Conservation (phyloP, 345 rosid species). For the Acer negundo region DNA sequence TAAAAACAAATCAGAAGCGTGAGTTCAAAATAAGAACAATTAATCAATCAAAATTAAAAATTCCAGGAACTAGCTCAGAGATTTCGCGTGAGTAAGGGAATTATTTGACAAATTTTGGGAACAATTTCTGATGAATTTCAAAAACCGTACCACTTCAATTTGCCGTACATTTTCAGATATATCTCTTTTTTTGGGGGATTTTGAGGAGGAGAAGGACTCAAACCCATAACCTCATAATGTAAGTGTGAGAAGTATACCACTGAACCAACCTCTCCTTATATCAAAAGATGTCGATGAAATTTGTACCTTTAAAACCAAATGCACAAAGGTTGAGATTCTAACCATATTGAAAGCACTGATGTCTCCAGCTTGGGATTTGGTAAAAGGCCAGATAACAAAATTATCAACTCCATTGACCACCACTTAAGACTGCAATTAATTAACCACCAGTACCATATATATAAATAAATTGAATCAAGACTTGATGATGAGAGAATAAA, state of each 20-base stretch:
- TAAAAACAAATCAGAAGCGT: not conserved
- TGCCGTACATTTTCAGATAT: too few relatives aligned
- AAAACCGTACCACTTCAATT: too few relatives aligned
- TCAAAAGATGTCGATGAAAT: too few relatives aligned
- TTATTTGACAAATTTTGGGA: too few relatives aligned
- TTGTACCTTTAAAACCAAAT: too few relatives aligned
- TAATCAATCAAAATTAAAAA: not conserved
- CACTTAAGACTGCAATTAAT: constrained; percentile 53
- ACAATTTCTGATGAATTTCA: too few relatives aligned
- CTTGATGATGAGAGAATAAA: not conserved
- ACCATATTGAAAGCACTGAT: constrained; percentile 73
- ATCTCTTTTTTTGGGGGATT: too few relatives aligned
- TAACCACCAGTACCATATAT: not conserved
- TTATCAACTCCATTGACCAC: constrained; percentile 65
- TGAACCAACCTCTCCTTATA: too few relatives aligned
- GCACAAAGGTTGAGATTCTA: not conserved
- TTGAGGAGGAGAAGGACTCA: too few relatives aligned
- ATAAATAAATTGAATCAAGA: not conserved
- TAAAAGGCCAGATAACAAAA: constrained; percentile 51
- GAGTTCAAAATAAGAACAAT: not conserved
- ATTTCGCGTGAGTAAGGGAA: not conserved
- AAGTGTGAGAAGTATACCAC: too few relatives aligned
- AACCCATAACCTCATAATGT: too few relatives aligned
- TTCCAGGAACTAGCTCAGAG: not conserved
- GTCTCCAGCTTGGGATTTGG: constrained; percentile 65